Conservation (phyloP, 176 grass and related monocot genomes). For the Chrysopogon serrulatus region DNA sequence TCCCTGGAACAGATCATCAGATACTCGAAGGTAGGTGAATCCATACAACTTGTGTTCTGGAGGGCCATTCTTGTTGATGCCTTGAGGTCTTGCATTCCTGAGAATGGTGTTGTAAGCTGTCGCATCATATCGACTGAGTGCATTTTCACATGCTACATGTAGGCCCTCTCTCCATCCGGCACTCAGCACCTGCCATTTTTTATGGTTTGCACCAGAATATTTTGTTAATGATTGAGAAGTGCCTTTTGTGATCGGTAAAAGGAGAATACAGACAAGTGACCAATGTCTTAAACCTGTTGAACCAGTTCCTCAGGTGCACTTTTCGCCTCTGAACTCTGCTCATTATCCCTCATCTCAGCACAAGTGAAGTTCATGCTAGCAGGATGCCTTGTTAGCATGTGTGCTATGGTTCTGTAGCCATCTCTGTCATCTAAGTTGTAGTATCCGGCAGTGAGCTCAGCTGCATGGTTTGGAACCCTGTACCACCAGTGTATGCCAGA, state of each 20-base stretch:
- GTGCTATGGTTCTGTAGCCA: slow-evolving; percentile 77
- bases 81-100: slow-evolving; percentile 67
- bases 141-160: slow-evolving; percentile 73
- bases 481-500: slow-evolving; percentile 97
- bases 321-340: slow-evolving; percentile 52
- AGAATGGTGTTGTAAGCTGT: slow-evolving; percentile 83
- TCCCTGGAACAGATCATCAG: slow-evolving; percentile 54
- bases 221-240: not conserved
- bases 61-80: slow-evolving; percentile 48
- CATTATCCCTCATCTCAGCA: slow-evolving; percentile 71
- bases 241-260: not conserved
- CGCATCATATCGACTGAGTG: slow-evolving; percentile 64
- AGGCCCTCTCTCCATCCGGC: slow-evolving; percentile 90
- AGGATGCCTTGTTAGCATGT: slow-evolving; percentile 63
- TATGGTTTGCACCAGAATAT: not conserved
- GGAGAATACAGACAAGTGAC: not conserved
- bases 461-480: slow-evolving; percentile 69
- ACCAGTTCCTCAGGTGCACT: slow-evolving; percentile 83
- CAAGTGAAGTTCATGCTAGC: slow-evolving; percentile 90
- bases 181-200: slow-evolving; percentile 59
- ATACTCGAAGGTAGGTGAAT: slow-evolving; percentile 86
- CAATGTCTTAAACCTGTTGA: slow-evolving; percentile 58
- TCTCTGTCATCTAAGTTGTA: slow-evolving; percentile 77
- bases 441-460: slow-evolving; percentile 83
- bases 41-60: slow-evolving; percentile 51